Evolutionary conservation across 2,329 filamentous ascomycete species (phyloP).

Genomic region (Epichloe uncinata): DNA sequence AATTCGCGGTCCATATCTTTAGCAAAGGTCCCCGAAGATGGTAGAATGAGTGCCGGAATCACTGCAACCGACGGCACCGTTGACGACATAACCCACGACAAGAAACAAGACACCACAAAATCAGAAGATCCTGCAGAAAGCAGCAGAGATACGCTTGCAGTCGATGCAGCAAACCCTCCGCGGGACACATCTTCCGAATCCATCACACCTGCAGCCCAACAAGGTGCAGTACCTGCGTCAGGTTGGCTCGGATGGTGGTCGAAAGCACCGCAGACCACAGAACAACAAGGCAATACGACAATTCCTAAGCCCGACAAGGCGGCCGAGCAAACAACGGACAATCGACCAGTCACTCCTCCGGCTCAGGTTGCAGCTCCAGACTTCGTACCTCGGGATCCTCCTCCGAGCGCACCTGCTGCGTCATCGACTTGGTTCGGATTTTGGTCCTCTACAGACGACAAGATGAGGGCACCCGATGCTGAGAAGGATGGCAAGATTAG

Average conservation of each 20-base stretch:
- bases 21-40: slow-evolving; percentile 15
- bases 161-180: not conserved
- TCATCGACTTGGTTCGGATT: slow-evolving; percentile 28
- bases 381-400: slow-evolving; percentile 6
- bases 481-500: slow-evolving; percentile 1
- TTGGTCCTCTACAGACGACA: slow-evolving; percentile 18
- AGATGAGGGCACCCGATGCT: not conserved
- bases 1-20: slow-evolving; percentile 11
- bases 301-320: not conserved
- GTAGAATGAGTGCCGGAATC: slow-evolving; percentile 2
- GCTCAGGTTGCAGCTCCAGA: slow-evolving; percentile 10
- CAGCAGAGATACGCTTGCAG: not conserved
- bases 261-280: slow-evolving; percentile 13
- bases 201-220: slow-evolving; percentile 2
- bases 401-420: slow-evolving; percentile 8
- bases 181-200: not conserved
- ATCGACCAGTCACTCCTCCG: slow-evolving; percentile 13
- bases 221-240: slow-evolving; percentile 20
- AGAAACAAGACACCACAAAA: slow-evolving; percentile 2
- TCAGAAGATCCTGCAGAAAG: not conserved
- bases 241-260: slow-evolving; percentile 44
- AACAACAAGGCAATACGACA: slow-evolving; percentile 9
- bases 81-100: not conserved
- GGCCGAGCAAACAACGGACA: slow-evolving; percentile 7
- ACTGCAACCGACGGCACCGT: not conserved